Evolutionary conservation across 2,329 filamentous ascomycete species (phyloP), one percentile per base, ranked within the genome.

Genomic region (Trichoderma sp.): DNA sequence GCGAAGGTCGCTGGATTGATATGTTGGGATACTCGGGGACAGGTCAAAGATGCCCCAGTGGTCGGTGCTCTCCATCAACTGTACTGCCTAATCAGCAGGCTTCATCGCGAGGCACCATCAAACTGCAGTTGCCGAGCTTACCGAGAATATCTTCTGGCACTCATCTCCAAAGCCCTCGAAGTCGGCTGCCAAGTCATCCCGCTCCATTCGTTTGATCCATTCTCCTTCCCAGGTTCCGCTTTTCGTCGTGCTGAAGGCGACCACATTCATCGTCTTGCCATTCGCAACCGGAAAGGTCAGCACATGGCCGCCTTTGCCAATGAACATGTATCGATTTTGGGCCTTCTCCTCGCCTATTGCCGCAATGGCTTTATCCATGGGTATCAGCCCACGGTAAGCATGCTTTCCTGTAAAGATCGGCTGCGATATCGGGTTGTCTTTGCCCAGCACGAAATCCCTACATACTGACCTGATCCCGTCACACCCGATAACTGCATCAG

Each of bases 401-500:
- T 63, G 59, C 19, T 63, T 63, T 9, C 59, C 59, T 7, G 59
- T 63, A 17, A 63, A 63, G 2, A 1, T 2, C 6, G 59, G 59
- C 28, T 54, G 39, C 5, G 50, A 63, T n/a, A 55, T n/a, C 21
- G 59, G 50, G 3, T 55, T 55, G 15, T 52, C 50, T 19, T 63
- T 63, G 14, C 59, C 59, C 7, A 63, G 2, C 3, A 63, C 50
- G 3, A 63, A 63, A 2, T 55, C 50, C 43, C 59, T 51, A 30
- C 59, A 63, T 4, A 54, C 26, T 3, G 68, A 67, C 19, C 52
- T 56, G 26, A 69, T 71, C 26, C 72, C 72, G 56, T 73, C 71
- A 28, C 70, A 72, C 0, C 71, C 72, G 43, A 73, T 58, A n/a
- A 73, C 70, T 5, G 67, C 58, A 34, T 67, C 63, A 14, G 71